phyloP scores from a whole-genome alignment of 495 filamentous ascomycete species.

The Articulospora tetracladia region DNA sequence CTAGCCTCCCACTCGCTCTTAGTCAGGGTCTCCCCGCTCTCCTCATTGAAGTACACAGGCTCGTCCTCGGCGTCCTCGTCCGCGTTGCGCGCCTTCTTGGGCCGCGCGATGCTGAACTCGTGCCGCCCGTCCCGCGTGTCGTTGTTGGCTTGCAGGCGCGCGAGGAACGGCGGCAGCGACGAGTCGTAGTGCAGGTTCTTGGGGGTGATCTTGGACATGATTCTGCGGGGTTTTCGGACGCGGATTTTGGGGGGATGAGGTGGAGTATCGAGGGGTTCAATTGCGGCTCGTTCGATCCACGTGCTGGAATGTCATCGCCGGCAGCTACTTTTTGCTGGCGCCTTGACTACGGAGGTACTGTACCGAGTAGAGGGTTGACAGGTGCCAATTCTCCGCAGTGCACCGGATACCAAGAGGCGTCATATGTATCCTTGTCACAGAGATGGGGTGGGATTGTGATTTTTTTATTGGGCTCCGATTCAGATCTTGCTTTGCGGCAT shows the following conservation, averaged over 20 bases:
- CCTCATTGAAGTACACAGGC: slow-evolving; percentile 34
- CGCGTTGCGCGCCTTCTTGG: slow-evolving; percentile 23
- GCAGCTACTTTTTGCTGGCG: slow-evolving; percentile 1
- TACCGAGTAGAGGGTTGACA: not conserved
- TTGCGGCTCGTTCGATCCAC: not conserved
- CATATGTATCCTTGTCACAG: not conserved
- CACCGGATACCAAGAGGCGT: not conserved
- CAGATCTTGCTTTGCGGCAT: not conserved
- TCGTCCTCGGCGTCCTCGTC: slow-evolving; percentile 31
- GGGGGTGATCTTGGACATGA: slow-evolving; percentile 40
- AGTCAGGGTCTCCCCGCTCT: slow-evolving; percentile 35
- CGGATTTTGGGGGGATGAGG: not conserved
- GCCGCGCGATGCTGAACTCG: slow-evolving; percentile 24
- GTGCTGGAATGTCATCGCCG: slow-evolving; percentile 4
- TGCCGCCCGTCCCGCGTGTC: slow-evolving; percentile 26
- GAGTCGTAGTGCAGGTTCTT: slow-evolving; percentile 50
- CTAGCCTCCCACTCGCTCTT: slow-evolving; percentile 28
- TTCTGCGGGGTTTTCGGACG: not conserved
- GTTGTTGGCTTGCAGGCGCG: slow-evolving; percentile 42
- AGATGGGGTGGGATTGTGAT: not conserved
- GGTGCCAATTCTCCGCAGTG: not conserved
- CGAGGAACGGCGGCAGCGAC: slow-evolving; percentile 50
- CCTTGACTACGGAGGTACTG: not conserved
- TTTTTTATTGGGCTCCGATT: not conserved
- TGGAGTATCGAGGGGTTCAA: not conserved